Evolutionary conservation across 306 rosid species (phyloP), one percentile per base, ranked within the genome.

Genomic region (Malus asiatica): DNA sequence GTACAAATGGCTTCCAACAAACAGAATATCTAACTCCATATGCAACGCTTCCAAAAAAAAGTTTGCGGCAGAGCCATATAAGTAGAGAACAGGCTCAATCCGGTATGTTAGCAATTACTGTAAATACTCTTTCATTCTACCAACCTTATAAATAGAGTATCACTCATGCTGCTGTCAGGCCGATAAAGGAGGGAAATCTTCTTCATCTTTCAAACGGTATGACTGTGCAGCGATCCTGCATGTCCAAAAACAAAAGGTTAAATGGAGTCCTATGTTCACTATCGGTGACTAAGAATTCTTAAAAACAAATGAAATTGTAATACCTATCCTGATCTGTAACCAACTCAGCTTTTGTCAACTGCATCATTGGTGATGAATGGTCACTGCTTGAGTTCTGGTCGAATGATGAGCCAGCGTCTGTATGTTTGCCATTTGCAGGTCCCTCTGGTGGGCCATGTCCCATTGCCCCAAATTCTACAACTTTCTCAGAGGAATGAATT

Each of bases 121-220:
- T 64, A 62, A 8, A 65, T 72, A 68, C 61, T 77, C 79, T 65
- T 78, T 48, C 80, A 64, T 77, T 63, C 42, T 60, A 52, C 79
- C 68, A 59, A 74, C 77, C 70, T 71, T 38, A 55, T 23, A 73
- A 65, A 69, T 63, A 76, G 75, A 78, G 65, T 32, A 67, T 19
- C 27, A 46, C 53, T 25, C 53, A 27, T 11, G 5, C 45, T 61
- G 74, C 68, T 20, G 23, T 84, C 83, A 84, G 78, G 30, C 76
- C 20, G 85, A 87, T 68, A 87, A 70, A 27, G 90, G 90, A 58
- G 90, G 90, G 84, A 87, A 87, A 75, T 87, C 90, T 12, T 77
- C 90, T 38, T 87, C 88, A 57, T 87, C 85, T 82, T 87, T 87
- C 88, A 87, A 78, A 75, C 52, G 85, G 69, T 82, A 87, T 4